Conservation (phyloP, 345 rosid genomes). For the Linum lewisii region DNA sequence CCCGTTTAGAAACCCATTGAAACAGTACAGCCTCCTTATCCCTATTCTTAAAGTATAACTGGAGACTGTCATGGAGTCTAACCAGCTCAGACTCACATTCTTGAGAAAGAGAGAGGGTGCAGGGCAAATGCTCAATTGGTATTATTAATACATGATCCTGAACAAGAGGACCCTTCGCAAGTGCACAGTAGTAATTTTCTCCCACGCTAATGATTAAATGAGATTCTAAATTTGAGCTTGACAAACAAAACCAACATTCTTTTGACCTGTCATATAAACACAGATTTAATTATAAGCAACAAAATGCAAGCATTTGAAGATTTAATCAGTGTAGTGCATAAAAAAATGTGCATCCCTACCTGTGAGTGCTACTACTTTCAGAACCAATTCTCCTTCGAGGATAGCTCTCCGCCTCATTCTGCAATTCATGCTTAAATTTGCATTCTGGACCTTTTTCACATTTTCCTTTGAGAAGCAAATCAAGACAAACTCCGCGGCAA, state of each 20-base stretch:
- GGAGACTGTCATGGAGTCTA: constrained; percentile 49
- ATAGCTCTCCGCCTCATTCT: constrained; percentile 36
- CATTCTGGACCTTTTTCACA: constrained; percentile 94
- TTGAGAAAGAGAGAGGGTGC: constrained; percentile 41
- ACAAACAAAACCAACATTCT: constrained; percentile 91
- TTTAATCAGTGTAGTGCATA: constrained; percentile 2
- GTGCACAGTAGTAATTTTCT: constrained; percentile 71
- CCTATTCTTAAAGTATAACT: constrained; percentile 48
- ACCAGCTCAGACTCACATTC: constrained; percentile 58
- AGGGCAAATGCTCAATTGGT: constrained; percentile 67
- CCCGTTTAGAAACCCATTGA: constrained; percentile 69
- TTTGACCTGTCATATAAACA: constrained; percentile 40
- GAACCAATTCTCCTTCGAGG: constrained; percentile 38
- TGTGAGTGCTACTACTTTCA: constrained; percentile 38
- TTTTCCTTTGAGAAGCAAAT: constrained; percentile 80
- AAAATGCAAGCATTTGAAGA: not conserved
- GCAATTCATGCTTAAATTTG: constrained; percentile 72
- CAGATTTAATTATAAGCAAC: constrained; percentile 19
- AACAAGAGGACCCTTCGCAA: constrained; percentile 79
- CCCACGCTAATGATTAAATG: constrained; percentile 67
- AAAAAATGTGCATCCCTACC: constrained; percentile 23
- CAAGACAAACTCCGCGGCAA: constrained; percentile 85
- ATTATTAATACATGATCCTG: constrained; percentile 62
- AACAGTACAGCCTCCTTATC: constrained; percentile 73
- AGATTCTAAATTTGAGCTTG: constrained; percentile 67